Percentiles rank a stretch among this genome's conserved stretches.
phyloP scores from a whole-genome alignment of 2,329 filamentous ascomycete species.

The Cadophora gregata region DNA sequence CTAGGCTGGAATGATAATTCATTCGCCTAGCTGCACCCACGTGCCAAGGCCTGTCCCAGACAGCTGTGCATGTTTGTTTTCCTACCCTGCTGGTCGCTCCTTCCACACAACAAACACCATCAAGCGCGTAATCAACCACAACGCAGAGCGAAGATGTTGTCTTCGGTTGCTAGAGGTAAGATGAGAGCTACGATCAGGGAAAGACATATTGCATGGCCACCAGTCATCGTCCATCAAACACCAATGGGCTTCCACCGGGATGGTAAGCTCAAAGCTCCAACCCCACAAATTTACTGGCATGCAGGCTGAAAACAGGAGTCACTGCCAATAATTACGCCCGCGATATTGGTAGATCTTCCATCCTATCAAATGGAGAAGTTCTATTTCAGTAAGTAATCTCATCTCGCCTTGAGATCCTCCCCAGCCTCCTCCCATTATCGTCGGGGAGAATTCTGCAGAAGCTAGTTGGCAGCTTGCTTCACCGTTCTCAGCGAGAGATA shows the following conservation, averaged over 20 bases:
- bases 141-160: not conserved
- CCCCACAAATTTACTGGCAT: not conserved
- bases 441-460: not conserved
- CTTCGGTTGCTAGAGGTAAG: not conserved
- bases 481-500: too few relatives aligned
- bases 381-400: conserved; percentile 26
- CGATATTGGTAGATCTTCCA: conserved; percentile 32
- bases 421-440: not conserved
- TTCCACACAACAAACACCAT: conserved; percentile 1
- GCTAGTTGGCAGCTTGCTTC: not conserved
- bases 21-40: not conserved
- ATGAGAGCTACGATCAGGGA: not conserved
- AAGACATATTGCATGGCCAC: conserved; percentile 20
- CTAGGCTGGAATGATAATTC: not conserved
- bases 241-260: conserved; percentile 30
- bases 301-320: conserved; percentile 21
- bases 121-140: not conserved
- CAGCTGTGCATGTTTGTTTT: not conserved
- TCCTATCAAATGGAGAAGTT: conserved; percentile 23
- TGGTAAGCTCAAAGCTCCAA: conserved; percentile 19
- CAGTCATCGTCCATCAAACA: conserved; percentile 18
- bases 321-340: conserved; percentile 31
- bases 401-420: not conserved
- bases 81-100: not conserved
- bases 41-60: not conserved